Evolutionary conservation across 1,139 yeast genomes (phyloP), one percentile per base, ranked within the genome.

Genomic region (Suhomyces ambrosiae): DNA sequence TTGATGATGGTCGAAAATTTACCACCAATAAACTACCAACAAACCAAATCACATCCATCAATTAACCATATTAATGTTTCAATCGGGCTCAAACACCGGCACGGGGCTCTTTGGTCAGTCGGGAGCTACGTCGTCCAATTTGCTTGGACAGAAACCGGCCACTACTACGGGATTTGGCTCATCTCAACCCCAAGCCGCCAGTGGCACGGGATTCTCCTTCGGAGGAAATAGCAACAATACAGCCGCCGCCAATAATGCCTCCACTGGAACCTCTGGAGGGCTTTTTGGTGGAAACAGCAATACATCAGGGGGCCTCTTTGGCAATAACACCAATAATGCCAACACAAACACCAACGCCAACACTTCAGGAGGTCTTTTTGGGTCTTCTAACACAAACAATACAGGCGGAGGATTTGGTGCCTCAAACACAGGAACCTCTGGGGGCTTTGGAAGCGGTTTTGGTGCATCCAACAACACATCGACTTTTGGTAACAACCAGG

Each of bases 311-410:
- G 40, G 40, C 5, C 34, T 29, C 10, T 37, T 37, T 11, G 41
- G 41, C n/a, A 9, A 27, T 16, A 30, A 26, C n/a, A 13, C 13
- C 19, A 27, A 19, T 23, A 15, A 12, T 14, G 16, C 32, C 17
- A 15, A 19, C 15, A 19, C 27, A 10, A 14, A 27, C 23, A 32
- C 27, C 29, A 16, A 19, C 13, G 8, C 22, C 16, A 23, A 32
- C 34, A 14, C 32, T n/a, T 21, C 33, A 22, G 46, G 49, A 9
- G 50, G 50, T 2, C 36, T 49, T n/a, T 45, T 50, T 32, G 52
- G 50, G 23, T 25, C 42, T 2, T 23, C 37, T 25, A 37, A 23
- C 30, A 38, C n/a, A 23, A 30, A 31, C 35, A 38, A 31, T 45
- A 37, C 27, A 8, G 35, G 42, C 9, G 42, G 44, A 2, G 38